These are phyloP conservation scores for Chamaecyparis obtusa DNA, from an alignment of 75 land plant genomes.

Conservation along the genomic window DNA sequence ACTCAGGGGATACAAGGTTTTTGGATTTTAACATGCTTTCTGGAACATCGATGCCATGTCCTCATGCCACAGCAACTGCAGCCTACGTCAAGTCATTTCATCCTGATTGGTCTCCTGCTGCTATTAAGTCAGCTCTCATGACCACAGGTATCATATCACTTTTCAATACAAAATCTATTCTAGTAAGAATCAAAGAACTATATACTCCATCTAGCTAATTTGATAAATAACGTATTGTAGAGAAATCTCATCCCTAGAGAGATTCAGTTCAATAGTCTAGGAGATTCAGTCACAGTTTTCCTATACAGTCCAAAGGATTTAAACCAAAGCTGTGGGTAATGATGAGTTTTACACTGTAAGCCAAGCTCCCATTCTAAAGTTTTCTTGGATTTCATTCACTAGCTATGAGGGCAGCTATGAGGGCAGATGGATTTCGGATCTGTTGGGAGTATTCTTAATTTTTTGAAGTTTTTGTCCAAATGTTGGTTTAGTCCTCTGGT, in stretches of 20 bases:
- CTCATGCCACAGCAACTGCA: slow-evolving; percentile 11
- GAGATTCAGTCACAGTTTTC: too few species aligned
- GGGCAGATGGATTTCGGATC: neutral
- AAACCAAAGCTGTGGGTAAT: neutral
- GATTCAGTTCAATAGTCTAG: too few species aligned
- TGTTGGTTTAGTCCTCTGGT: too few species aligned
- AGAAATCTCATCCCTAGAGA: too few species aligned
- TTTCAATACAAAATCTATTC: neutral
- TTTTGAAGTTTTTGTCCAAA: too few species aligned
- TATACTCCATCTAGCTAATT: neutral
- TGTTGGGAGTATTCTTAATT: too few species aligned
- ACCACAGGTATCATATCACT: slow-evolving; percentile 11
- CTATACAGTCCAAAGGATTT: neutral
- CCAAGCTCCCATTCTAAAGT: neutral
- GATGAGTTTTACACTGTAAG: neutral
- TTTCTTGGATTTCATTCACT: neutral
- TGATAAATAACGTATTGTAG: neutral
- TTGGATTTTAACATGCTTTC: slow-evolving; percentile 6
- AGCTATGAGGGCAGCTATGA: neutral
- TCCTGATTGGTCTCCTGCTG: slow-evolving; percentile 25
- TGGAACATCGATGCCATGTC: slow-evolving; percentile 18
- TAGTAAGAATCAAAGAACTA: neutral
- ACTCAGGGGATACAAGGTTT: neutral
- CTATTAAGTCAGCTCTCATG: slow-evolving; percentile 23
- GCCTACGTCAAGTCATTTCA: slow-evolving; percentile 12